Base-by-base conservation (phyloP, 176 grass and related monocot genomes). In the Ensete glaucum region DNA sequence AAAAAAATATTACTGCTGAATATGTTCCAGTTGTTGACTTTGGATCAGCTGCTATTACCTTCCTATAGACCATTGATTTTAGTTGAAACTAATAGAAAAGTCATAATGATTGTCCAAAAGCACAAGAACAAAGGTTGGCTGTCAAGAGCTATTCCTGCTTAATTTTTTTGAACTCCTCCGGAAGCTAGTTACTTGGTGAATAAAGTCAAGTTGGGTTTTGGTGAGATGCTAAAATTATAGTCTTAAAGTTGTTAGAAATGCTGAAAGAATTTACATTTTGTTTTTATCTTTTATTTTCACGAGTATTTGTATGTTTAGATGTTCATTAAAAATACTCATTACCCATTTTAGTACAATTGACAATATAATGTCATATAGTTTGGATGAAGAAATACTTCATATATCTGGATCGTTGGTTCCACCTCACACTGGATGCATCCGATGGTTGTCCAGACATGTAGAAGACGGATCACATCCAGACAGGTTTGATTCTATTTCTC, bases 361-460 rank as follows among this genome's bases (percentile, higher is more conserved):
- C 34, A 43, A 6, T 43, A 43, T 43, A 43, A 43, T 43, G 34
- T 43, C 11, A 64, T 67, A 34, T 79, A 96, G 93, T 81, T 87
- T 96, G 71, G 89, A 92, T 81, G 87, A 96, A 83, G 91, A 90
- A 79, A 81, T 90, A 83, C 81, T 90, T 88, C 93, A 96, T 79
- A 82, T 96, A 25, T 90, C 80, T 66, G 93, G 93, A 86, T 96
- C 93, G 74, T 82, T 96, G 69, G 62, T 86, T 69, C 29, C 83
- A 50, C 81, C 87, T 22, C 77, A 90, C 78, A 96, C 89, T 74
- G 93, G 93, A 84, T 92, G 73, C 80, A 80, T 92, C 74, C 82
- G 6, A 66, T 90, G 89, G 89, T 70, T 96, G 57, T 86, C 84
- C 50, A 81, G 71, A 72, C 89, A 88, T 12, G 48, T 69, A 69